Evolutionary conservation across 176 grass and related monocot species (phyloP), one percentile per base, ranked within the genome.

Genomic region (Oryza glaberrima): DNA sequence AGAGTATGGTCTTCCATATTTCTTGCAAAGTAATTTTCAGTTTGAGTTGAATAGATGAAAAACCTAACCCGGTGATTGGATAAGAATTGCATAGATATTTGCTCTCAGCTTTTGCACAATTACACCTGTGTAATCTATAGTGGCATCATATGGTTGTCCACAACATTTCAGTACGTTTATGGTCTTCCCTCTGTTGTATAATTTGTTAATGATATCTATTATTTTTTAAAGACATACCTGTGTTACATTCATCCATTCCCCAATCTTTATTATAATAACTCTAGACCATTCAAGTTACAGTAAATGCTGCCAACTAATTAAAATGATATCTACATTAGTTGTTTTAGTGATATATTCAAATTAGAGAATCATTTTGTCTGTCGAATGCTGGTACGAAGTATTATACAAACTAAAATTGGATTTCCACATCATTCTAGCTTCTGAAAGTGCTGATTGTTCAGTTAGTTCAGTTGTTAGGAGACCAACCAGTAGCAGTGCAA

Each of bases 391-490:
- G 34, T 11, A 7, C 36, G 5, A 0, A 38, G 36, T 38, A 35
- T 34, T 28, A 35, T 54, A 34, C 20, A 13, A 77, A 61, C 28
- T 61, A 61, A 30, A 13, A 41, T 54, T 63, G 13, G 36, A 65
- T 46, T 65, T 47, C 69, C 6, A 7, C 15, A 19, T 44, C 51
- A 82, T 72, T 82, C 35, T 82, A 12, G 7, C 35, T 72, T 20
- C 30, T 81, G 45, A 68, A 69, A 69, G 4, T 70, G 48, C 20
- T 56, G 11, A 26, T 82, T 76, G 19, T 81, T 86, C 77, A 76
- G 40, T 20, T 73, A 73, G 22, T 34, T 56, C 17, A 61, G 58
- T 61, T 61, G 20, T 61, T 41, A 63, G 35, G 35, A 36, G 35
- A 36, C 35, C 35, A 36, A 36, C 35, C 35, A 36, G 13, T 7